Conservation (phyloP, 805 yeast genomes). For the Saccharomyces kudriavzevii region DNA sequence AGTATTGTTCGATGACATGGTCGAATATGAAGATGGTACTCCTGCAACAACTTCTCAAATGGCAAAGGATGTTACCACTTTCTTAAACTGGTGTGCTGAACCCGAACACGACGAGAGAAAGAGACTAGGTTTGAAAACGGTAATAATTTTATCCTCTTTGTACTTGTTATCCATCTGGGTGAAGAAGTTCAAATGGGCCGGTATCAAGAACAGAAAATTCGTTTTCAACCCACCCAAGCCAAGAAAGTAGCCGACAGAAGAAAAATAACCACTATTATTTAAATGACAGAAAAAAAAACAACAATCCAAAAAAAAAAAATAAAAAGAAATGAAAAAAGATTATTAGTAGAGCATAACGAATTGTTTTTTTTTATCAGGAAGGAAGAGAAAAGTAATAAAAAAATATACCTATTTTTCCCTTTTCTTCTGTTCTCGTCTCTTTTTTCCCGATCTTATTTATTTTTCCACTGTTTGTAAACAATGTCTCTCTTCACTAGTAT, state of each 20-base stretch:
- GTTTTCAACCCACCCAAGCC: constrained; percentile 82
- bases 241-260: constrained; percentile 28
- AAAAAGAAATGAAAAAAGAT: neutral
- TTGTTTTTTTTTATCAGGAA: neutral
- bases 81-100: constrained; percentile 97
- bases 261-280: constrained; percentile 19
- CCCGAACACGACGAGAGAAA: constrained; percentile 99
- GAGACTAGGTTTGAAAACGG: constrained; percentile 89
- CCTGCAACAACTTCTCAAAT: constrained; percentile 97
- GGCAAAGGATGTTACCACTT: constrained; percentile 96
- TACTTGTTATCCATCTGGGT: constrained; percentile 82
- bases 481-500: neutral
- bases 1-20: constrained; percentile 93
- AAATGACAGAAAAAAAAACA: neutral
- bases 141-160: constrained; percentile 68
- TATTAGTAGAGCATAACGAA: neutral
- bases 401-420: neutral
- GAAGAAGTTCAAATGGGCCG: constrained; percentile 97
- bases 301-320: neutral
- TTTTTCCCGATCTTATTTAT: neutral
- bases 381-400: neutral
- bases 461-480: neutral
- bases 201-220: constrained; percentile 89
- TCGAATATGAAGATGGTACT: constrained; percentile 98
- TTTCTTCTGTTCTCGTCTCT: neutral